Evolutionary conservation across 768 basidiomycete genomes (phyloP), one percentile per base, ranked within the genome.

Genomic region (Chiua virens): DNA sequence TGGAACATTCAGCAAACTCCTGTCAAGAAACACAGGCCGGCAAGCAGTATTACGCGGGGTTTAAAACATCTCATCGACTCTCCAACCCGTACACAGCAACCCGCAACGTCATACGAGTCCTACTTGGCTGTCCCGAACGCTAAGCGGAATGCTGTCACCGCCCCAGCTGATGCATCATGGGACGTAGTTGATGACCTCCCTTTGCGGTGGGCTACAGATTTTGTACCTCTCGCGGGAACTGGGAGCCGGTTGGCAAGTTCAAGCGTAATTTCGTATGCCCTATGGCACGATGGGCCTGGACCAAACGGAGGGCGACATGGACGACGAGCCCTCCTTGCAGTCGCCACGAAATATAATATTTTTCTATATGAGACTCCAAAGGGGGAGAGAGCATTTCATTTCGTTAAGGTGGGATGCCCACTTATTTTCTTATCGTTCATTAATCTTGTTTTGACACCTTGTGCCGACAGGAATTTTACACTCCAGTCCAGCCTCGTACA

Each of bases 201-300:
- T 2, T 60, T 92, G 40, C 80, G 87, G 28, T 93, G 91, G 91
- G 88, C 89, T n/a, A 86, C 86, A 0, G 91, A 93, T 65, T 92
- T 80, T 62, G 87, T 89, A 3, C 84, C 88, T 0, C 77, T 93
- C n/a, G 88, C 88, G 5, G 69, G 79, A 3, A 67, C 78, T 22
- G 81, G 86, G 3, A 87, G 89, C 22, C 76, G 88, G 40, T 69
- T 92, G 39, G 70, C 75, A 23, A 79, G 77, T 50, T 59, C 75
- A 2, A 79, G 81, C 3, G 82, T 89, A 14, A 59, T 81, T 21
- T 82, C 79, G 5, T 93, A 86, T 63, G 81, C 86, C 9, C 69
- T 90, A 4, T 89, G 84, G 83, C 75, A 73, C 32, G 81, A 87
- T 3, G 75, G 44, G 63, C 71, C 49, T 67, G 75, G 44, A 58